phyloP scores from a whole-genome alignment of 2,329 filamentous ascomycete genomes.

The Trichoderma sp. region DNA sequence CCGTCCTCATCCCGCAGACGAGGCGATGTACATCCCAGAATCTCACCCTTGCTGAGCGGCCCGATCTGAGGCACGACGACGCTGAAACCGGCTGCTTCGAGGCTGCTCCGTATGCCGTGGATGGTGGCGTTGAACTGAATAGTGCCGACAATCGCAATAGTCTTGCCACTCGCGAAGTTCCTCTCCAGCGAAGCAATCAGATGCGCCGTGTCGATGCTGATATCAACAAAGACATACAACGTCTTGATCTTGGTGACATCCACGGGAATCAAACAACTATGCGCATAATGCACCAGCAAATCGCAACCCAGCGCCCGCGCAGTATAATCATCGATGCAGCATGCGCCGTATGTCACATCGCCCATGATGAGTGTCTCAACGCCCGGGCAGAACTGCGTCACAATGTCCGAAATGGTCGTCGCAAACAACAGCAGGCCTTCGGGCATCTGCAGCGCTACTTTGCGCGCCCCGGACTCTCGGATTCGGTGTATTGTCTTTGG shows the following conservation, averaged over 20 bases:
- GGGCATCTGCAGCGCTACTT: conserved; percentile 93
- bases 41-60: conserved; percentile 90
- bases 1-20: conserved; percentile 55
- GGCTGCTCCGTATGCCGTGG: conserved; percentile 73
- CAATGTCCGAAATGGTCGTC: conserved; percentile 94
- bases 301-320: conserved; percentile 92
- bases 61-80: conserved; percentile 89
- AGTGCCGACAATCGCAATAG: conserved; percentile 88
- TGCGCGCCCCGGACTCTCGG: conserved; percentile 72
- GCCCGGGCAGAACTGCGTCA: conserved; percentile 89
- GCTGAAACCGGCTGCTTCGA: conserved; percentile 81
- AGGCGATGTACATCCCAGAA: conserved; percentile 94
- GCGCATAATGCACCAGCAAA: conserved; percentile 91
- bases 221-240: conserved; percentile 96
- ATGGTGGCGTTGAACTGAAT: conserved; percentile 99
- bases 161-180: conserved; percentile 83
- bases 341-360: conserved; percentile 96
- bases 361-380: conserved; percentile 97
- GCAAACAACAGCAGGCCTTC: conserved; percentile 94
- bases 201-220: conserved; percentile 88
- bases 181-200: conserved; percentile 81
- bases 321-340: conserved; percentile 98
- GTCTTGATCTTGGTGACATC: conserved; percentile 97
- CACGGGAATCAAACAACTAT: conserved; percentile 93
- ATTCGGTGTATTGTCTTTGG: conserved; percentile 97